Conservation (phyloP, 441 rosid genomes). For the Pelargonium australe region DNA sequence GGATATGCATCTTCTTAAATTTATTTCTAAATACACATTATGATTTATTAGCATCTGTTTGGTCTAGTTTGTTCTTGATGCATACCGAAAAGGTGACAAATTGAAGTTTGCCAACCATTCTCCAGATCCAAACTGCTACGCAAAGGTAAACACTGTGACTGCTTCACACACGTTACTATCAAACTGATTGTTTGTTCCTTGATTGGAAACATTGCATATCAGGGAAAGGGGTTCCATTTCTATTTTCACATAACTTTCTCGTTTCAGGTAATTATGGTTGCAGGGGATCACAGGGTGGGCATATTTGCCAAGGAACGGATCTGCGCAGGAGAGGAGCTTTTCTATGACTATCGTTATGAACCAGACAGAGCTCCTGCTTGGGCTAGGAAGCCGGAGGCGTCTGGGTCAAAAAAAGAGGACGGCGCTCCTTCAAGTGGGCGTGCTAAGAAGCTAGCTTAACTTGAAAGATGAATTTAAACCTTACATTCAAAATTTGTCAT, state of each 20-base stretch:
- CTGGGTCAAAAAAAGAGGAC: slow-evolving; percentile 83
- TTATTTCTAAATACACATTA: slow-evolving; percentile 1
- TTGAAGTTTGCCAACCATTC: slow-evolving; percentile 94
- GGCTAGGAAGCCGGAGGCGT: slow-evolving; percentile 92
- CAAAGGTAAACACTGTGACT: slow-evolving; percentile 50
- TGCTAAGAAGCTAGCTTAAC: slow-evolving; percentile 89
- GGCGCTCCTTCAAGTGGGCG: slow-evolving; percentile 74
- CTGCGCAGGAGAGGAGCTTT: slow-evolving; percentile 81
- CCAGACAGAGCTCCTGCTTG: slow-evolving; percentile 96
- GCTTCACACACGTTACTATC: too few relatives aligned
- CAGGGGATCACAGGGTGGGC: slow-evolving; percentile 95
- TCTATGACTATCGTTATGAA: slow-evolving; percentile 91
- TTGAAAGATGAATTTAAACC: slow-evolving; percentile 22
- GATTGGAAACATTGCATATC: neutral
- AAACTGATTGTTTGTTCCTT: too few relatives aligned
- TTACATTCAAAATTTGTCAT: slow-evolving; percentile 31
- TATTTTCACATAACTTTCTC: slow-evolving; percentile 1
- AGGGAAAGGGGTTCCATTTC: neutral
- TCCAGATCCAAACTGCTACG: slow-evolving; percentile 95
- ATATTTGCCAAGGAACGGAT: slow-evolving; percentile 95
- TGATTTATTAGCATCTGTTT: slow-evolving; percentile 8
- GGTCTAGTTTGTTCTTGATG: slow-evolving; percentile 94
- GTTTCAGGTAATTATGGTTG: slow-evolving; percentile 91
- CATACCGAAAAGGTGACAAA: slow-evolving; percentile 95
- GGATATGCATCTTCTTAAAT: too few relatives aligned